A percentile compares a stretch with the other conserved stretches of the same genome.
Evolutionary conservation across 257 asterid genomes (phyloP).

Genomic region (Nicotiana tabacum): DNA sequence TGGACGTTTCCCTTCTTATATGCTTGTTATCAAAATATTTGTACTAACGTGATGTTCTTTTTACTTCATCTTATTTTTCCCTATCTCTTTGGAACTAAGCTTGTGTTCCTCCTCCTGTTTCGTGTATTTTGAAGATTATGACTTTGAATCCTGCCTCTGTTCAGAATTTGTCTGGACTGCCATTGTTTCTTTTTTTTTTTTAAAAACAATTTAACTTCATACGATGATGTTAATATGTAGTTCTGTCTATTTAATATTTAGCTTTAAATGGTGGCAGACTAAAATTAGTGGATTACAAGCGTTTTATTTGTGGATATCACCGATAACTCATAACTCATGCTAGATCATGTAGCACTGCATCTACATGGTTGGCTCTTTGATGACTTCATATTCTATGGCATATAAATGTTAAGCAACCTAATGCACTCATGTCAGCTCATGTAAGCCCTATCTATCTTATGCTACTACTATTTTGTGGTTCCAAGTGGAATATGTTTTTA

Average conservation of each 20-base stretch:
- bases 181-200: no score
- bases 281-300: background rate
- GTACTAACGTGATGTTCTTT: background rate
- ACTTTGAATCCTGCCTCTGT: background rate
- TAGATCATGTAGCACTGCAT: background rate
- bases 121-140: background rate
- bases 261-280: background rate
- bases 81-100: background rate
- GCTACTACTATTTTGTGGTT: background rate
- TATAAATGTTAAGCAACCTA: background rate
- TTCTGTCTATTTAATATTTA: background rate
- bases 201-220: background rate
- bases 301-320: background rate
- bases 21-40: background rate
- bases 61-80: background rate
- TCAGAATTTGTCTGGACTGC: background rate
- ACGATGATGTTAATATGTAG: background rate
- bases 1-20: background rate
- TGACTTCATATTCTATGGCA: background rate
- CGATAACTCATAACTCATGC: background rate
- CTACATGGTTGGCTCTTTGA: background rate
- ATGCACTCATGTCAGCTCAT: background rate
- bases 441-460: background rate
- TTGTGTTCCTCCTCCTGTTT: background rate
- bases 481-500: background rate